These are phyloP conservation scores for Staphylotrichum longicolle DNA, from an alignment of 495 filamentous ascomycete species.

Conservation along the genomic window DNA sequence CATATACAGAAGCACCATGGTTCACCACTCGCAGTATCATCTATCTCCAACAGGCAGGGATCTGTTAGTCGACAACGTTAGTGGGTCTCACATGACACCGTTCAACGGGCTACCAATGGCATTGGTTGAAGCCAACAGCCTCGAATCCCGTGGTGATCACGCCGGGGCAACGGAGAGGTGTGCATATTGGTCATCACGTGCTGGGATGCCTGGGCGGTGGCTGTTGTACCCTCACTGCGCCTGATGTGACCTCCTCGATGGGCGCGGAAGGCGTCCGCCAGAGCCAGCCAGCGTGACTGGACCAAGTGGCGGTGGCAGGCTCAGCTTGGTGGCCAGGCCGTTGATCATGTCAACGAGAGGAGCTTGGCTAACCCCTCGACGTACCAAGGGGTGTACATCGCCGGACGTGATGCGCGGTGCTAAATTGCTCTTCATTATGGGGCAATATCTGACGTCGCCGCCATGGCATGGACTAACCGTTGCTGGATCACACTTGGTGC, in stretches of 20 bases:
- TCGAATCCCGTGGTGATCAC: constrained; percentile 21
- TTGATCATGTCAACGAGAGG: not conserved
- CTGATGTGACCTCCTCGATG: constrained; percentile 11
- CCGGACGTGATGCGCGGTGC: constrained; percentile 30
- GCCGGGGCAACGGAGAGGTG: constrained; percentile 28
- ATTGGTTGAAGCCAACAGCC: constrained; percentile 6
- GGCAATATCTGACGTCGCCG: constrained; percentile 28
- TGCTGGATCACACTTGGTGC: not conserved
- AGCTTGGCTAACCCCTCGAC: constrained; percentile 1
- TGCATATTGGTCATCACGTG: constrained; percentile 34
- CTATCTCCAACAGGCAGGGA: constrained; percentile 33
- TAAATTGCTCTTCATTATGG: constrained; percentile 33
- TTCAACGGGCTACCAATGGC: constrained; percentile 18
- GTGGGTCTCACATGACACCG: constrained; percentile 26
- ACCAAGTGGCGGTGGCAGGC: too few species aligned
- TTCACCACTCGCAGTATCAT: constrained; percentile 25
- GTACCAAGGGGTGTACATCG: constrained; percentile 23
- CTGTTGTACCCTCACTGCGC: constrained; percentile 14
- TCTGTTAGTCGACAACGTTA: constrained; percentile 13
- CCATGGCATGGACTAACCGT: constrained; percentile 14
- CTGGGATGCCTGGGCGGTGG: constrained; percentile 15
- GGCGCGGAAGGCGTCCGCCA: constrained; percentile 17
- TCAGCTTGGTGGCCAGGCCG: too few species aligned
- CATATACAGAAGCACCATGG: constrained; percentile 18
- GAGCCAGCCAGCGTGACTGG: constrained; percentile 11